Conservation (phyloP, 441 rosid genomes). For the Adansonia grandidieri region DNA sequence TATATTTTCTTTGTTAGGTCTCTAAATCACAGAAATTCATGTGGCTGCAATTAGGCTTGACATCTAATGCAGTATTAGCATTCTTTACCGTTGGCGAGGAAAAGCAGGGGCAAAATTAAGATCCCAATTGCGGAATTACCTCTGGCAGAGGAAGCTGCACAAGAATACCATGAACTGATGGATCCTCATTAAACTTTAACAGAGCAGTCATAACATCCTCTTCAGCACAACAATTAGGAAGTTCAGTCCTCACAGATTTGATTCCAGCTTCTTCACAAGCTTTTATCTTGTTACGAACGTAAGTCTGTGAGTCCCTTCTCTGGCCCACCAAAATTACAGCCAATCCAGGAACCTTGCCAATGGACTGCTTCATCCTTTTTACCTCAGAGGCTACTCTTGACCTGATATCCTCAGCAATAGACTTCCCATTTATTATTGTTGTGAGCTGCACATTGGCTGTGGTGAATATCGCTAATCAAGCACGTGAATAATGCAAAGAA, state of each 20-base stretch:
- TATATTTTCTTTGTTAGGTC: neutral
- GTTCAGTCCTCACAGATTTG: slow-evolving; percentile 60
- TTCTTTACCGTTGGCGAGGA: slow-evolving; percentile 7
- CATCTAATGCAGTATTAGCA: slow-evolving; percentile 6
- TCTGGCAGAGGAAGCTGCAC: slow-evolving; percentile 95
- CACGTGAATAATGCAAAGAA: slow-evolving; percentile 11
- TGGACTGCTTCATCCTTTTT: slow-evolving; percentile 65
- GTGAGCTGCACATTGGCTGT: slow-evolving; percentile 52
- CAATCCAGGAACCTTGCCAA: slow-evolving; percentile 83
- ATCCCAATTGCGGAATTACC: slow-evolving; percentile 51
- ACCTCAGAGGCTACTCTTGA: slow-evolving; percentile 61
- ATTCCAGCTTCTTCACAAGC: slow-evolving; percentile 91
- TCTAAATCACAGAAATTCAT: slow-evolving; percentile 1
- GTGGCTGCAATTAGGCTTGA: slow-evolving; percentile 19
- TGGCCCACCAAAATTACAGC: slow-evolving; percentile 85
- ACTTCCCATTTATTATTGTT: slow-evolving; percentile 71
- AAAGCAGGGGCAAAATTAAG: neutral
- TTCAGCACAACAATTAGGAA: slow-evolving; percentile 65
- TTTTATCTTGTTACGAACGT: slow-evolving; percentile 78
- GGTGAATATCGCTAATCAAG: slow-evolving; percentile 31
- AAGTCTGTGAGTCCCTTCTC: slow-evolving; percentile 79
- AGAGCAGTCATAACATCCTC: slow-evolving; percentile 52
- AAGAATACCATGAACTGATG: slow-evolving; percentile 82
- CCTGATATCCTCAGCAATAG: slow-evolving; percentile 76
- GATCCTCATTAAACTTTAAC: slow-evolving; percentile 56